Conservation (phyloP, 2,329 filamentous ascomycete genomes). For the Elsinoe arachidis region DNA sequence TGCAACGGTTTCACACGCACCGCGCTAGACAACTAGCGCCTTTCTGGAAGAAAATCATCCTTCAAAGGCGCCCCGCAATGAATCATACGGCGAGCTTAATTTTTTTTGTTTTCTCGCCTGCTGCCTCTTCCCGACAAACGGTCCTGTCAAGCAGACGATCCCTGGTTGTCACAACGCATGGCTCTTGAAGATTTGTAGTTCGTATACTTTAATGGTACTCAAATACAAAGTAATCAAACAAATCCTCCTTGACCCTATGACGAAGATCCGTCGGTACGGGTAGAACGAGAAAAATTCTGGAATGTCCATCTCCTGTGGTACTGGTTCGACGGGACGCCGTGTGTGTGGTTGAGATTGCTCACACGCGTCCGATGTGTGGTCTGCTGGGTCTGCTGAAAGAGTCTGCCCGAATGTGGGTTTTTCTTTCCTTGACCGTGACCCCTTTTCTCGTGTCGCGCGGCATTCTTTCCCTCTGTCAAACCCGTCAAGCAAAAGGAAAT, state of each 20-base stretch:
- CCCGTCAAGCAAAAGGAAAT: neutral
- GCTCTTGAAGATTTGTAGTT: no score
- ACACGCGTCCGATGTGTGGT: neutral
- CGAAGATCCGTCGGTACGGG: neutral
- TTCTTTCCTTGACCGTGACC: neutral
- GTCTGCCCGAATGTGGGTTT: neutral
- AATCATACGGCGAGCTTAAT: neutral
- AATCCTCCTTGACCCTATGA: neutral
- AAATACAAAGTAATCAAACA: neutral
- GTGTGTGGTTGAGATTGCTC: conserved; percentile 3
- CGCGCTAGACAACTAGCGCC: neutral
- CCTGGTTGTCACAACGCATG: neutral
- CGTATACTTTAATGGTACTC: neutral
- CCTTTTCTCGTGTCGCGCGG: neutral
- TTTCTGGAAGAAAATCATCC: conserved; percentile 7
- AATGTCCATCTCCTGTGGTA: neutral
- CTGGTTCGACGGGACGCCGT: neutral
- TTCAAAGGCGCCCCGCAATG: neutral
- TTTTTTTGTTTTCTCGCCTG: neutral
- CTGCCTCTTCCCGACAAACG: neutral
- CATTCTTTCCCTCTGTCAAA: no score
- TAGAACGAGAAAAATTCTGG: conserved; percentile 2
- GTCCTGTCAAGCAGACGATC: neutral
- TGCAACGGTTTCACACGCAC: conserved; percentile 3
- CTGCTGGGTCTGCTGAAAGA: neutral